phyloP scores from a whole-genome alignment of 192 early-diverging fungal genomes.

The Podila clonocystis region DNA sequence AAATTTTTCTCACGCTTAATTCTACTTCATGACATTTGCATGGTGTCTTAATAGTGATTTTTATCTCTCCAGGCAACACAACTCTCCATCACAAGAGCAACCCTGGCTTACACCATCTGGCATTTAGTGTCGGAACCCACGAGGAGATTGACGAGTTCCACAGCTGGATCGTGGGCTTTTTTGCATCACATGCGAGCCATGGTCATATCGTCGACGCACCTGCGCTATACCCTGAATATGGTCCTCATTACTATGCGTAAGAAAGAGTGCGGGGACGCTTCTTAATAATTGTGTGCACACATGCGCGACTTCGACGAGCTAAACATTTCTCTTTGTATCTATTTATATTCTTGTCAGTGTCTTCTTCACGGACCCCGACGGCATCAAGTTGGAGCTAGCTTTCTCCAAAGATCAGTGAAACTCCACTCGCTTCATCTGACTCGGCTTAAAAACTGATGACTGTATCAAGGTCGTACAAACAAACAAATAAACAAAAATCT shows the following conservation, averaged over 20 bases:
- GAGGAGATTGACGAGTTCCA: conserved; percentile 24
- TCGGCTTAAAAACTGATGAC: too few relatives aligned
- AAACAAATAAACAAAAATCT: too few relatives aligned
- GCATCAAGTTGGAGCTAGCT: conserved; percentile 42
- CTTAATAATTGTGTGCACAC: too few relatives aligned
- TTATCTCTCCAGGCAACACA: conserved; percentile 26
- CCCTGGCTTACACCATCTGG: conserved; percentile 32
- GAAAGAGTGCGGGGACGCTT: not conserved
- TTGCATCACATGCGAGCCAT: conserved; percentile 7
- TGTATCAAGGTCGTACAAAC: too few relatives aligned
- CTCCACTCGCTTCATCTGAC: too few relatives aligned
- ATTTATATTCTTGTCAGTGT: not conserved
- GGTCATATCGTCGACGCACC: conserved; percentile 30
- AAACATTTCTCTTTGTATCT: not conserved
- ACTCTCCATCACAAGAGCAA: conserved; percentile 21
- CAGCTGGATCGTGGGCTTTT: conserved; percentile 29
- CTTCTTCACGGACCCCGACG: conserved; percentile 42
- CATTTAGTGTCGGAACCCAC: conserved; percentile 14
- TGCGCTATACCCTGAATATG: conserved; percentile 35
- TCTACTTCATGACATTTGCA: too few relatives aligned
- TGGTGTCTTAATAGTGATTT: not conserved
- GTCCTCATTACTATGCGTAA: conserved; percentile 21
- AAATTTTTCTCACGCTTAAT: not conserved
- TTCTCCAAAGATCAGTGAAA: not conserved
- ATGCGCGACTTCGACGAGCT: not conserved